Base-by-base conservation (phyloP, 78 protist genomes). In the Emiliania huxleyi region DNA sequence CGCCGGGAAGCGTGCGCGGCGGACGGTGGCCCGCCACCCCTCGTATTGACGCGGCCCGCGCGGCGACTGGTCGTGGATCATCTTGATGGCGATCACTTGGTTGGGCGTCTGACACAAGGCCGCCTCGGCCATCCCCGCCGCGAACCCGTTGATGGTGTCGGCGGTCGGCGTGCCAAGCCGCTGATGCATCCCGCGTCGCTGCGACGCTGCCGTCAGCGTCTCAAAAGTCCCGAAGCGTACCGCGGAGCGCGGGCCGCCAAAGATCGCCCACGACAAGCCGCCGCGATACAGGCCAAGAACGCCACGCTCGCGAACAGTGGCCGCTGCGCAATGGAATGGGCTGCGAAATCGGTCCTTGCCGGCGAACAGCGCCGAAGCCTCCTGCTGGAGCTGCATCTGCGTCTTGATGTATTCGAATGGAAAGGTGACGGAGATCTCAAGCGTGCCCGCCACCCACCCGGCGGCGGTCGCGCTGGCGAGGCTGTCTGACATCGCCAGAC, bases 231-330 rank as follows among this genome's bases (percentile, higher is more conserved):
- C 85, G 12, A 35, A 77, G 48, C 85, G 44, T n/a, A 77, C 85
- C 2, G 85, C 85, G 26, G 85, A 35, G 44, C 85, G 85, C 44
- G 85, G 85, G 25, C 85, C 85, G n/a, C 46, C 85, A 22, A 40
- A 35, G 35, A 40, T 1, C 29, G 40, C 48, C 49, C 42, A 77
- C n/a, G 46, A 37, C 25, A 48, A 11, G 85, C 42, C 42, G 23
- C 85, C 85, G 25, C 19, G 48, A 23, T 77, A 77, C 29, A 77
- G 46, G 33, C 85, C 85, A 6, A 35, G 2, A 1, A 22, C 33
- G 1, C 85, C 85, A 18, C 29, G 44, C 5, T 11, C 29, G 48
- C n/a, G n/a, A 1, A 77, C 29, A 1, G 85, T 77, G 4, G 29
- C 18, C n/a, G 3, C 29, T 1, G 15, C 21, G 46, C 44, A 37